A percentile compares a stretch with the other conserved stretches of the same genome.
Evolutionary conservation across 345 rosid genomes (phyloP).

Genomic region (Firmiana major): DNA sequence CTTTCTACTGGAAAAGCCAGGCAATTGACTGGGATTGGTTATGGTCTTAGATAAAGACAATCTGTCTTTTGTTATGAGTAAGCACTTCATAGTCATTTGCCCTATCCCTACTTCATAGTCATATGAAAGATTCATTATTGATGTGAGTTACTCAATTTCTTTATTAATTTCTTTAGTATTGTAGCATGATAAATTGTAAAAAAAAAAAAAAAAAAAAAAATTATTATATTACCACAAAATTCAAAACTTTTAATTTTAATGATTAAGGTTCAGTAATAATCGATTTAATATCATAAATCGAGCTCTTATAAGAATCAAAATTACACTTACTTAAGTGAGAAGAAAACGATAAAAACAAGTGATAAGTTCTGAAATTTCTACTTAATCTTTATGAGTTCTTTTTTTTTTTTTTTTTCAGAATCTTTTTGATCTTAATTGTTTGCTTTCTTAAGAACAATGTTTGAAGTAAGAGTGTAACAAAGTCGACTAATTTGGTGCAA

Average conservation of each 20-base stretch:
- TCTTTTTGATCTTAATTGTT: not conserved
- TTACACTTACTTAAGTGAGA: not conserved
- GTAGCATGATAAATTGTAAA: not conserved
- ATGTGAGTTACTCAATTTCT: not conserved
- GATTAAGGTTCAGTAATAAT: no score
- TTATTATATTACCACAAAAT: no score
- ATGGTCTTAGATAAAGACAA: not conserved
- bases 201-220: not conserved
- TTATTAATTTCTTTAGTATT: not conserved
- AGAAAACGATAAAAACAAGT: not conserved
- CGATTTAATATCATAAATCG: not conserved
- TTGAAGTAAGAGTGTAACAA: not conserved
- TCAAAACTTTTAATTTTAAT: no score
- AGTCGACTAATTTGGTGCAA: not conserved
- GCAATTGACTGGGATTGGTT: constrained; percentile 7
- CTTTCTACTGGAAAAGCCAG: not conserved
- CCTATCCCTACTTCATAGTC: not conserved
- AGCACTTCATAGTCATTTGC: not conserved
- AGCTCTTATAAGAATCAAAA: not conserved
- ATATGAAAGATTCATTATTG: not conserved
- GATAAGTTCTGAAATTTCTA: not conserved
- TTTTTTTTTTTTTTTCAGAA: not conserved
- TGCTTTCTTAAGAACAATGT: not conserved
- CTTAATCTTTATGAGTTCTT: not conserved
- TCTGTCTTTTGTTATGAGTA: not conserved